Evolutionary conservation across 2,329 filamentous ascomycete genomes (phyloP).

Genomic region (Aspergillus glaucus): DNA sequence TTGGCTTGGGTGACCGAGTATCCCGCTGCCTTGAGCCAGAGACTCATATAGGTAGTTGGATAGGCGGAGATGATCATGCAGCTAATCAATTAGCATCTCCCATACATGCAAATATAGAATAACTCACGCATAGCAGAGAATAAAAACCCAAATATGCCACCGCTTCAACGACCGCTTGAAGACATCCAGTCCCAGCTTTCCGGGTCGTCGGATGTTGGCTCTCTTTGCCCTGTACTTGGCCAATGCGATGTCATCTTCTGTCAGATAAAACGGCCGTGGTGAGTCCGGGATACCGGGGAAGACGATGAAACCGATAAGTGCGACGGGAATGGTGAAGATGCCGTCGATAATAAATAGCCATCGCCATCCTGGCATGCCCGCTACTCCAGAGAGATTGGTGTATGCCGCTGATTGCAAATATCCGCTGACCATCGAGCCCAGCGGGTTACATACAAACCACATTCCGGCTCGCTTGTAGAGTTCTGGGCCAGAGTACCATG

Average conservation of each 20-base stretch:
- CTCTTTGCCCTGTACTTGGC: conserved; percentile 26
- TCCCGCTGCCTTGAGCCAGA: conserved; percentile 48
- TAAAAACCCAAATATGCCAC: conserved; percentile 50
- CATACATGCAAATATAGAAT: conserved; percentile 11
- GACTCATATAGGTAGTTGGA: conserved; percentile 44
- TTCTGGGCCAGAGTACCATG: conserved; percentile 41
- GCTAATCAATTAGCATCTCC: conserved; percentile 14
- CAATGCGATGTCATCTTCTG: conserved; percentile 28
- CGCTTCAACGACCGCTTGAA: conserved; percentile 41
- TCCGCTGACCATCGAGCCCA: conserved; percentile 53
- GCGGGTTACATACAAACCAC: conserved; percentile 48
- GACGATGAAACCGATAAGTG: conserved; percentile 49
- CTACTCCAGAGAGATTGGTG: conserved; percentile 45
- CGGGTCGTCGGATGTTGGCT: conserved; percentile 29
- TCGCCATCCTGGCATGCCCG: conserved; percentile 47
- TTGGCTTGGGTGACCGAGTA: conserved; percentile 47
- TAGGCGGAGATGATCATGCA: conserved; percentile 45
- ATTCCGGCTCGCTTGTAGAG: conserved; percentile 51
- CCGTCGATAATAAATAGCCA: conserved; percentile 56
- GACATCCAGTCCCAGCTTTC: conserved; percentile 38
- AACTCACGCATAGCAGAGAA: conserved; percentile 45
- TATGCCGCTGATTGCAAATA: conserved; percentile 52
- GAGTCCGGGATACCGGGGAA: conserved; percentile 38
- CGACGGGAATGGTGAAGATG: conserved; percentile 51
- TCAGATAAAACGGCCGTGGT: conserved; percentile 36